A percentile compares a stretch with the other conserved stretches of the same genome.
phyloP scores from a whole-genome alignment of 352 stramenopile species.

The Phytopythium helicoides region DNA sequence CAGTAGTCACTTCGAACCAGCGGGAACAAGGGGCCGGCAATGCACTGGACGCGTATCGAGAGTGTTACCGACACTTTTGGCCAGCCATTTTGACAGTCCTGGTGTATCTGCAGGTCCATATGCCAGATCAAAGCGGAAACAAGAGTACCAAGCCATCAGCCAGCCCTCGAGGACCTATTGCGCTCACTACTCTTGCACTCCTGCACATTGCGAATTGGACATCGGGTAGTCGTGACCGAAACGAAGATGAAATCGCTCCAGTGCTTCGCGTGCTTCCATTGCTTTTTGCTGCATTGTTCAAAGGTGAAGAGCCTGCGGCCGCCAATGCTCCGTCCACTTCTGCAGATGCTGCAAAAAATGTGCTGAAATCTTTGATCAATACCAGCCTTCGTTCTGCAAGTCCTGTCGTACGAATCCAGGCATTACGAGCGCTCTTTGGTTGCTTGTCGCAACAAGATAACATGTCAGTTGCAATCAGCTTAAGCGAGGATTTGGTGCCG shows the following conservation, averaged over 20 bases:
- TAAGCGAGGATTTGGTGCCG: slow-evolving; percentile 14
- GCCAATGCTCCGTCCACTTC: background rate
- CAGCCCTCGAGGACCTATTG: slow-evolving; percentile 8
- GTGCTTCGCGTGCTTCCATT: slow-evolving; percentile 35
- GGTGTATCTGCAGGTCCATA: slow-evolving; percentile 5
- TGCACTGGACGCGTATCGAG: slow-evolving; percentile 1
- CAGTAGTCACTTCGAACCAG: background rate
- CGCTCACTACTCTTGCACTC: slow-evolving; percentile 35
- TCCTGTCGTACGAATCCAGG: slow-evolving; percentile 29
- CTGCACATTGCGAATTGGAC: slow-evolving; percentile 45
- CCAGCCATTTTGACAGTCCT: slow-evolving; percentile 6
- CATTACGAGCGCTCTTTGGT: slow-evolving; percentile 34
- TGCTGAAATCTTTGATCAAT: slow-evolving; percentile 29
- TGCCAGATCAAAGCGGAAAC: slow-evolving; percentile 4
- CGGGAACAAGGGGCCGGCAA: no score
- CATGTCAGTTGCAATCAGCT: background rate
- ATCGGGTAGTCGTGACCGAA: slow-evolving; percentile 22
- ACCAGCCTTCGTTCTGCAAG: slow-evolving; percentile 29
- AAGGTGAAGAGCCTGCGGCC: background rate
- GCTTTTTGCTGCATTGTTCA: slow-evolving; percentile 20
- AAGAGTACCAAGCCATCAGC: slow-evolving; percentile 14
- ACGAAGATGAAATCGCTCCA: slow-evolving; percentile 29
- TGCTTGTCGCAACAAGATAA: slow-evolving; percentile 24
- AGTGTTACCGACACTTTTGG: slow-evolving; percentile 5
- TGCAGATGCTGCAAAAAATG: slow-evolving; percentile 11